Conservation (phyloP, 345 rosid genomes). For the Triadica sebifera region DNA sequence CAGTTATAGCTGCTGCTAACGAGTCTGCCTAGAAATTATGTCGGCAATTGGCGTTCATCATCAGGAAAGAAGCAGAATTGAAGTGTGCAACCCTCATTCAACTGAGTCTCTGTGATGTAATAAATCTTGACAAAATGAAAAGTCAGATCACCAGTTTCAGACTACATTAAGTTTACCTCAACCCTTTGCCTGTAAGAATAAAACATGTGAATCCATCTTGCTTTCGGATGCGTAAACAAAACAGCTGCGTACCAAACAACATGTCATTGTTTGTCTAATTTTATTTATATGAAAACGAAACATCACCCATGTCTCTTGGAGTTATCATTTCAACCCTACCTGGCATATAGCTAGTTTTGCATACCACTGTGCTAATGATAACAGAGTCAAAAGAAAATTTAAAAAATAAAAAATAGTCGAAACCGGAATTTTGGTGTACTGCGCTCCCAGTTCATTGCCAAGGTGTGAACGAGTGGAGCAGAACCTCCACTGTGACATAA, state of each 20-base stretch:
- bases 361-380: too few relatives aligned
- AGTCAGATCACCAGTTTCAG: too few relatives aligned
- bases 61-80: background rate
- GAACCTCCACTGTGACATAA: background rate
- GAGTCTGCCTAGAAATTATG: conserved; percentile 27
- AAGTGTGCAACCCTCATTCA: background rate
- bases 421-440: background rate
- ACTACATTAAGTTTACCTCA: background rate
- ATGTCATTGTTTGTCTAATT: background rate
- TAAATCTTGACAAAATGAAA: too few relatives aligned
- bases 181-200: background rate
- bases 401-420: background rate
- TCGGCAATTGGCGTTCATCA: background rate
- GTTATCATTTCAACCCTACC: too few relatives aligned
- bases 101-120: background rate
- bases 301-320: too few relatives aligned
- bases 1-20: conserved; percentile 29
- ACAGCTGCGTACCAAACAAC: background rate
- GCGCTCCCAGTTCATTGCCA: background rate
- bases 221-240: background rate
- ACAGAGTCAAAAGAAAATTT: background rate
- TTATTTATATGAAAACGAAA: background rate
- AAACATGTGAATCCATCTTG: background rate
- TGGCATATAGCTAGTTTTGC: too few relatives aligned
- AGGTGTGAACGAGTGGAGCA: background rate